phyloP scores from a whole-genome alignment of 2,329 filamentous ascomycete genomes.

The Pyrenochaeta sp. region DNA sequence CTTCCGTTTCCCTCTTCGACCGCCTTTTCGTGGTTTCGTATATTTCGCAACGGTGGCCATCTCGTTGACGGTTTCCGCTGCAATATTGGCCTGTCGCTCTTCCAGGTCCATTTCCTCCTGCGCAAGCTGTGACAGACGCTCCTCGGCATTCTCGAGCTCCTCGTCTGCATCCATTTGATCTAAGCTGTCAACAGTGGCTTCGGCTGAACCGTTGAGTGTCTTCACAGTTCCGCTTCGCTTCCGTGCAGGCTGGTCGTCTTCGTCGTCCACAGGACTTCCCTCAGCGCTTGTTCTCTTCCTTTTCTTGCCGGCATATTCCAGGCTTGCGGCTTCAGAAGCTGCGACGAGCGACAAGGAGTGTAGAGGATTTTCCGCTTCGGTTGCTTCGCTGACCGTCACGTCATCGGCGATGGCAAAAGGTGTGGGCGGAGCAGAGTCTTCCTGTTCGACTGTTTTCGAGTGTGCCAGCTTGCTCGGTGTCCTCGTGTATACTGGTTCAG shows the following conservation, averaged over 20 bases:
- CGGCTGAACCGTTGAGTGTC: slow-evolving; percentile 42
- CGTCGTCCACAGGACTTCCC: slow-evolving; percentile 49
- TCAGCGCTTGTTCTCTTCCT: slow-evolving; percentile 55
- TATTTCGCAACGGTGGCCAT: slow-evolving; percentile 48
- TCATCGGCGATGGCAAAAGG: slow-evolving; percentile 33
- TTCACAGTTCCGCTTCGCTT: slow-evolving; percentile 46
- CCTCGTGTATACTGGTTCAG: slow-evolving; percentile 43
- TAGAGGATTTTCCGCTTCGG: slow-evolving; percentile 33
- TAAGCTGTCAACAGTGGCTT: slow-evolving; percentile 34
- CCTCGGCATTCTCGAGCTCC: slow-evolving; percentile 61
- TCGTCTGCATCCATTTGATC: slow-evolving; percentile 52
- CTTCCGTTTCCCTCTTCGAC: slow-evolving; percentile 61
- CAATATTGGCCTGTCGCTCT: slow-evolving; percentile 45
- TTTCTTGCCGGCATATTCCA: slow-evolving; percentile 50
- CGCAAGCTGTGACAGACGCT: slow-evolving; percentile 40
- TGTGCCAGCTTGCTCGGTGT: slow-evolving; percentile 50
- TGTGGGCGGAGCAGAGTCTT: slow-evolving; percentile 39
- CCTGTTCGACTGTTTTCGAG: slow-evolving; percentile 42
- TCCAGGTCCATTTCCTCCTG: slow-evolving; percentile 46
- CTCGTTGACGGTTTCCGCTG: slow-evolving; percentile 42
- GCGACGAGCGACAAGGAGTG: slow-evolving; percentile 44
- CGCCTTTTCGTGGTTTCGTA: slow-evolving; percentile 48
- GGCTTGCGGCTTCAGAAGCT: slow-evolving; percentile 41
- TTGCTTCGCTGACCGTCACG: slow-evolving; percentile 20
- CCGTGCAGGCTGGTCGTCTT: slow-evolving; percentile 46